Evolutionary conservation across 192 early-diverging fungal species (phyloP), one percentile per base, ranked within the genome.

Genomic region (Coemansia sp.): DNA sequence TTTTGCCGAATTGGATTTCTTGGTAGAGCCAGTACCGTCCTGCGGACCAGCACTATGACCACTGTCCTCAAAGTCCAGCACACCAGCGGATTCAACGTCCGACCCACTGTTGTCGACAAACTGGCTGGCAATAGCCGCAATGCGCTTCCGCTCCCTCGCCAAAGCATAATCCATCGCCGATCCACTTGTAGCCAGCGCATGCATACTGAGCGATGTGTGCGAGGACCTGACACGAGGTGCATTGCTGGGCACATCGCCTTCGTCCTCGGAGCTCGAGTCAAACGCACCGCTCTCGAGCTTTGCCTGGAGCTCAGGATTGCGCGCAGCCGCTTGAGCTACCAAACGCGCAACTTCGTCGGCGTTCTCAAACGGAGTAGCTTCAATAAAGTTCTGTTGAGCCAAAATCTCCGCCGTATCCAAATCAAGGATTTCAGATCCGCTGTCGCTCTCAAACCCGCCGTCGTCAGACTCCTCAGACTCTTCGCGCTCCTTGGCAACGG

Each of bases 211-310:
- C 32, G 32, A 7, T 32, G 32, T 32, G 6, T 32, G 32, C 6
- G 32, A 32, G 6, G 32, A 7, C 32, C 32, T 5, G 6, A 7
- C 32, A 32, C 32, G 32, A 32, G 32, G 5, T 32, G 5, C 14
- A 14, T 19, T 19, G 17, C 10, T 51, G 4, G 11, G 15, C 23
- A 39, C 48, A 6, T 62, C 60, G 17, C 11, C 32, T 6, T 72
- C 67, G 9, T 60, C 62, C 25, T 70, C 71, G 5, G 66, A 69
- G 43, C 67, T 67, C 7, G 76, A 79, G 48, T 79, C 76, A 57
- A 79, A 79, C 11, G 53, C 67, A 19, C 67, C 71, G 54, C 71
- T 73, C 4, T 67, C 70, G 10, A 79, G 71, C 64, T 79, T 79
- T 22, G 70, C 76, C 61, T 64, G 60, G 9, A 73, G 64, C 27